Percentiles rank a stretch among this genome's conserved stretches.
Conservation (phyloP, 108 stramenopile genomes). For the Cyclotella atomus region DNA sequence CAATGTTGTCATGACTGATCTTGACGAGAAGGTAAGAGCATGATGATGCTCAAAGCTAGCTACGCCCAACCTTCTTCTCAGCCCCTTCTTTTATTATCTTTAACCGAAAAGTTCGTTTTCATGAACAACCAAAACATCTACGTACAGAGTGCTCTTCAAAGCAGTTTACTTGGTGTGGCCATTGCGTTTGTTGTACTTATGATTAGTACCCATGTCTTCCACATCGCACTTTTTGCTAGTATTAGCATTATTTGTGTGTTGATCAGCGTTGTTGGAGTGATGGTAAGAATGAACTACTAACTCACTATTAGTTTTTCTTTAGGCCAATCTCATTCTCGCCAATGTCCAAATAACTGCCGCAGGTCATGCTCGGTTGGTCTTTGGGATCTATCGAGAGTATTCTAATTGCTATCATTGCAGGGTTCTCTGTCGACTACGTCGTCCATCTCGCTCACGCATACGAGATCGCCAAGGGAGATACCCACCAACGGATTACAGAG, state of each 20-base stretch:
- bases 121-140: slow-evolving; percentile 69
- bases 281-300: too few species aligned
- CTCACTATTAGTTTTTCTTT: too few species aligned
- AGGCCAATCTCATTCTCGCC: too few species aligned
- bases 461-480: slow-evolving; percentile 38
- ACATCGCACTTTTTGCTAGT: slow-evolving; percentile 57
- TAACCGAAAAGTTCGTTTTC: slow-evolving; percentile 64
- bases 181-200: slow-evolving; percentile 61
- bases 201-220: slow-evolving; percentile 45
- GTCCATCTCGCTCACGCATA: slow-evolving; percentile 60
- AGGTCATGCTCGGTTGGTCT: slow-evolving; percentile 61
- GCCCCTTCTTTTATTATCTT: too few species aligned
- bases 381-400: slow-evolving; percentile 49
- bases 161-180: slow-evolving; percentile 47
- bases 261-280: slow-evolving; percentile 49
- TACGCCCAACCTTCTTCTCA: too few species aligned
- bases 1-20: slow-evolving; percentile 50
- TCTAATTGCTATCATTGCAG: slow-evolving; percentile 54
- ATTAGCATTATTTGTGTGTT: slow-evolving; percentile 54
- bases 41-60: too few species aligned
- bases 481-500: slow-evolving; percentile 43
- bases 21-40: too few species aligned
- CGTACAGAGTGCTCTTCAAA: slow-evolving; percentile 45
- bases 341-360: too few species aligned
- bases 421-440: slow-evolving; percentile 56